A percentile compares a stretch with the other conserved stretches of the same genome.
phyloP scores from a whole-genome alignment of 129 eudicot genomes.

The Centaurea solstitialis region DNA sequence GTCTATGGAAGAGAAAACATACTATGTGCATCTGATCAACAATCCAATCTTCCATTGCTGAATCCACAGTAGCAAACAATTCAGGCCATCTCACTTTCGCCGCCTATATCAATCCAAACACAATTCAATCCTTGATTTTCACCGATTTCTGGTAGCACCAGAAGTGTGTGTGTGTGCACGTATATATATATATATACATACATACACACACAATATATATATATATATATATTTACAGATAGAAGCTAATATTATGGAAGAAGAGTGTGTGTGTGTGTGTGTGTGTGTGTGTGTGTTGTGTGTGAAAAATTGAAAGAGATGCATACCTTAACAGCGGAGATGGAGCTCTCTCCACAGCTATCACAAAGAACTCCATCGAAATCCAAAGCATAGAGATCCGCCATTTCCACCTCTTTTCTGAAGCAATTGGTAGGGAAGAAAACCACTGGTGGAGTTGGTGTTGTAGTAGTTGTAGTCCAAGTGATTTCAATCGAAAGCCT shows the following conservation, averaged over 20 bases:
- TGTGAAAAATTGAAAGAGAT: constrained; percentile 10
- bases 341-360: constrained; percentile 97
- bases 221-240: not conserved
- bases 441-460: not conserved
- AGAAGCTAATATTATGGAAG: not conserved
- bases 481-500: constrained; percentile 14
- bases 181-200: no score
- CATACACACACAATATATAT: not conserved
- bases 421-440: constrained; percentile 10
- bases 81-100: constrained; percentile 96
- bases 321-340: constrained; percentile 84
- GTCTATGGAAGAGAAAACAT: constrained; percentile 4
- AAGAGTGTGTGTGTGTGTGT: constrained; percentile 5
- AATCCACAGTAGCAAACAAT: constrained; percentile 64
- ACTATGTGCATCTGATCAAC: constrained; percentile 95
- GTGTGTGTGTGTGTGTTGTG: constrained; percentile 19
- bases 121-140: not conserved
- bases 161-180: not conserved
- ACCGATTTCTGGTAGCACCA: not conserved
- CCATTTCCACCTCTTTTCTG: constrained; percentile 45
- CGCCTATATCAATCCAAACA: constrained; percentile 48
- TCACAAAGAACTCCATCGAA: constrained; percentile 98
- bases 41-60: constrained; percentile 81
- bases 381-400: constrained; percentile 91
- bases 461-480: constrained; percentile 38